Percentiles rank a stretch among this genome's conserved stretches.
These are phyloP conservation scores for Sporothrix brunneoviolacea DNA, from an alignment of 2,329 filamentous ascomycete species.

Conservation along the genomic window DNA sequence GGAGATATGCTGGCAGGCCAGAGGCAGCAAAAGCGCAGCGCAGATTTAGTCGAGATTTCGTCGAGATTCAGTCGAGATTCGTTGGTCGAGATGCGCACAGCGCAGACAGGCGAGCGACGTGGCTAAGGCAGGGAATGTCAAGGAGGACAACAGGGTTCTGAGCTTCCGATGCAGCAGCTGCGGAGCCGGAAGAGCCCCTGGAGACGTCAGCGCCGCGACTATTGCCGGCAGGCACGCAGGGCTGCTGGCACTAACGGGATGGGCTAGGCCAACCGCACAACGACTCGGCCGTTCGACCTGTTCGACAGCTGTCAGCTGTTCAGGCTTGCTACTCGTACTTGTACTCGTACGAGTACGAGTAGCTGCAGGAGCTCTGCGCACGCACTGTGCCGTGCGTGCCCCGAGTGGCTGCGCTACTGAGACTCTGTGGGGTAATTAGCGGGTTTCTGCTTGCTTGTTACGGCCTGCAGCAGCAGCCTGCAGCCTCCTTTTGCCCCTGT, in stretches of 20 bases:
- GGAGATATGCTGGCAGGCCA: neutral
- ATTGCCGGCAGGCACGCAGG: no score
- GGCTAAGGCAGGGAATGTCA: neutral
- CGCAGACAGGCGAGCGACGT: neutral
- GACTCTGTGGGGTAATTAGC: neutral
- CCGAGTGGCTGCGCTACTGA: neutral
- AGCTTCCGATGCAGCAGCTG: neutral
- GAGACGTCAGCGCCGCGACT: no score
- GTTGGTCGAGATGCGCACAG: neutral
- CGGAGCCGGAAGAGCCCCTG: slow-evolving; percentile 1
- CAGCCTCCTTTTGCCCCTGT: slow-evolving; percentile 3
- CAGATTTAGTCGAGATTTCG: neutral
- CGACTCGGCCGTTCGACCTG: no score
- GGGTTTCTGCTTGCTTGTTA: neutral
- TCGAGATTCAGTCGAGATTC: neutral
- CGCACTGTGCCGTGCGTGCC: no score
- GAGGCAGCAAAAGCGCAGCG: neutral
- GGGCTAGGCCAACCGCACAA: no score
- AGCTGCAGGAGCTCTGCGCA: no score
- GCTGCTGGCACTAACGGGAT: no score
- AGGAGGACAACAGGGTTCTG: neutral
- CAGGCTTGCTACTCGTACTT: no score
- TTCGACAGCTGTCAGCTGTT: no score
- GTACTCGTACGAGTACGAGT: no score
- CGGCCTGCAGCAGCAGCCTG: neutral